A percentile compares a stretch with the other conserved stretches of the same genome.
Evolutionary conservation across 805 yeast genomes (phyloP).

Genomic region (Candida nonsorbophila): DNA sequence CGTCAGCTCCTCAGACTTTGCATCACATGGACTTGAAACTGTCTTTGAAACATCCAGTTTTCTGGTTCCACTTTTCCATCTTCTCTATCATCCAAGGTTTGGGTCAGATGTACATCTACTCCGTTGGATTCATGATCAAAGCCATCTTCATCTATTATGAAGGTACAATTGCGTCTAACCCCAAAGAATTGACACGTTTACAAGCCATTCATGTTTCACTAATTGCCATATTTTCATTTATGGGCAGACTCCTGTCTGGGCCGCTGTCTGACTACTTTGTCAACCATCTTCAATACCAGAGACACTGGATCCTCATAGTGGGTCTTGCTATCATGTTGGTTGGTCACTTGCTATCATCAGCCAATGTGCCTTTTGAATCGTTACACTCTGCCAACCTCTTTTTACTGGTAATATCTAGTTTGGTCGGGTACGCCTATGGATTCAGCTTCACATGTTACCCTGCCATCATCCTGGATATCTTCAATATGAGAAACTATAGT

Average conservation of each 20-base stretch:
- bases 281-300: constrained; percentile 16
- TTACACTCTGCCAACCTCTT: constrained; percentile 12
- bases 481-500: constrained; percentile 26
- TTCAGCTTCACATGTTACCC: constrained; percentile 30
- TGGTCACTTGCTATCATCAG: constrained; percentile 20
- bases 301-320: constrained; percentile 27
- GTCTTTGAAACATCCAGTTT: constrained; percentile 22
- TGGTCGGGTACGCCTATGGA: constrained; percentile 31
- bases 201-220: constrained; percentile 31
- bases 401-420: constrained; percentile 18
- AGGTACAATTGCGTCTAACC: constrained; percentile 1
- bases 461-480: constrained; percentile 26
- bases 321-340: constrained; percentile 23
- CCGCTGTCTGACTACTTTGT: constrained; percentile 25
- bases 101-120: constrained; percentile 33
- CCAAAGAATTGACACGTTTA: constrained; percentile 13
- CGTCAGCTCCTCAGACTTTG: constrained; percentile 4
- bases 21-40: constrained; percentile 13
- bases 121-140: constrained; percentile 26
- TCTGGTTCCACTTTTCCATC: constrained; percentile 26
- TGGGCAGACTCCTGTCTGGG: constrained; percentile 27
- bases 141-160: constrained; percentile 20
- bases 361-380: constrained; percentile 7
- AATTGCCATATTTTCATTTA: constrained; percentile 24
- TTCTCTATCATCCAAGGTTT: constrained; percentile 29